Evolutionary conservation across 2,329 filamentous ascomycete genomes (phyloP), one percentile per base, ranked within the genome.

Genomic region (Ophiostoma angusticollis): DNA sequence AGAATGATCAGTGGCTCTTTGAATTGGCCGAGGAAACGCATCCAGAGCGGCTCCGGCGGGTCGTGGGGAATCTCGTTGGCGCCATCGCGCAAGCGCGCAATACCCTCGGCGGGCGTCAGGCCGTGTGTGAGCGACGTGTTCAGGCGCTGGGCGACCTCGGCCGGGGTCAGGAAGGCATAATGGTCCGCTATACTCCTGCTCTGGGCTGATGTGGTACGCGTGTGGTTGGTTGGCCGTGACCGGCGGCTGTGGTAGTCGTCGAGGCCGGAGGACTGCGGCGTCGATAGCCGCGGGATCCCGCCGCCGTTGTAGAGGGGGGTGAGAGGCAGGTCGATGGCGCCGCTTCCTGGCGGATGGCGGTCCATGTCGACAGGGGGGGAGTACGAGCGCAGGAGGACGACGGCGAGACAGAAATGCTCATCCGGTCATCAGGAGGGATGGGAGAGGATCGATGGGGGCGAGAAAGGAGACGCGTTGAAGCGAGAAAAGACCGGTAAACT

Each of bases 1-100:
- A 98, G 71, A 17, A 96, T 61, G 46, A 98, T 98, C 40, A 98
- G 66, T 0, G 91, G 89, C 56, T 98, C 91, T 55, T 93, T 86
- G 58, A 98, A 98, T 54, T 98, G 91, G 60, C 93, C 93, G 44
- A 94, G 58, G 52, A 98, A 98, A 43, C 91, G 83, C 39, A 95
- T 63, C 86, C 91, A 98, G 42, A 98, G 64, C 9, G 91, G 87
- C 59, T 98, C 91, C 2, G 89, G 85, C 39, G 85, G 79, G 43
- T 96, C 87, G 58, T 93, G 85, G 6, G 91, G 85, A 27, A 98
- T 80, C 61, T 98, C 91, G 60, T 98, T 98, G 21, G 82, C 78
- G 23, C 91, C 91, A 63, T 81, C 74, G 53, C 80, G 73, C 45
- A 94, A 69, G 53, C 89, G 77, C 40, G 80, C 73, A 44, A 86